Percentiles rank a stretch among this genome's conserved stretches.
These are phyloP conservation scores for Rhodocollybia butyracea DNA, from an alignment of 768 basidiomycete genomes.

Conservation along the genomic window DNA sequence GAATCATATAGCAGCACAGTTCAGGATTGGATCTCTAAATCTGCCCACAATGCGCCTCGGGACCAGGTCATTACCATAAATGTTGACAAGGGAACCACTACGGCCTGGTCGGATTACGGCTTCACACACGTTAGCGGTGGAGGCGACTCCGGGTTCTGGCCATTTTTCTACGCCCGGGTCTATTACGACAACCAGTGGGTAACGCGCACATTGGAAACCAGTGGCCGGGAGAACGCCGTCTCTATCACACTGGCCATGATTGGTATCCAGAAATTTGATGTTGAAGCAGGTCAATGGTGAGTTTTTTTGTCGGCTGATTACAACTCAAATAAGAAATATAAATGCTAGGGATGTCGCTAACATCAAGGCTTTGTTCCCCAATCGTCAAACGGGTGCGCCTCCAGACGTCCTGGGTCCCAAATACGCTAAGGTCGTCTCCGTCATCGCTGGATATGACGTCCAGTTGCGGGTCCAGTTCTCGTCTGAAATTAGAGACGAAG, in stretches of 20 bases:
- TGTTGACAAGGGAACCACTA: constrained; percentile 2
- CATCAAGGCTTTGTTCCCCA: constrained; percentile 10
- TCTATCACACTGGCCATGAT: constrained; percentile 4
- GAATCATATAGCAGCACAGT: constrained; percentile 3
- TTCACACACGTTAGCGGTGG: constrained; percentile 2
- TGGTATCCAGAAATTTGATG: constrained; percentile 8
- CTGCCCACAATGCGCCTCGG: neutral
- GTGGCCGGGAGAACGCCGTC: neutral
- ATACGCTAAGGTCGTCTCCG: neutral
- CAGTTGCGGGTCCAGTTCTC: constrained; percentile 2
- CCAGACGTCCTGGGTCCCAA: constrained; percentile 8
- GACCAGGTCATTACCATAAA: constrained; percentile 7
- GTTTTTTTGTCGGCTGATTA: neutral
- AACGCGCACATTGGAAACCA: constrained; percentile 4
- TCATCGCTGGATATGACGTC: constrained; percentile 10
- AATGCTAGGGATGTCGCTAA: constrained; percentile 7
- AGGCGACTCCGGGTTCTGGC: constrained; percentile 2
- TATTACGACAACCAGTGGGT: neutral
- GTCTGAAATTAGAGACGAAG: neutral
- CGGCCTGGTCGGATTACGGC: constrained; percentile 8
- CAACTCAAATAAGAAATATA: neutral
- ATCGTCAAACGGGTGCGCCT: constrained; percentile 6
- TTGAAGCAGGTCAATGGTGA: constrained; percentile 7
- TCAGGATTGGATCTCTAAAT: neutral
- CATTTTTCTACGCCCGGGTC: constrained; percentile 7